phyloP scores from a whole-genome alignment of 2,329 filamentous ascomycete genomes.

The Pseudogymnoascus sp. region DNA sequence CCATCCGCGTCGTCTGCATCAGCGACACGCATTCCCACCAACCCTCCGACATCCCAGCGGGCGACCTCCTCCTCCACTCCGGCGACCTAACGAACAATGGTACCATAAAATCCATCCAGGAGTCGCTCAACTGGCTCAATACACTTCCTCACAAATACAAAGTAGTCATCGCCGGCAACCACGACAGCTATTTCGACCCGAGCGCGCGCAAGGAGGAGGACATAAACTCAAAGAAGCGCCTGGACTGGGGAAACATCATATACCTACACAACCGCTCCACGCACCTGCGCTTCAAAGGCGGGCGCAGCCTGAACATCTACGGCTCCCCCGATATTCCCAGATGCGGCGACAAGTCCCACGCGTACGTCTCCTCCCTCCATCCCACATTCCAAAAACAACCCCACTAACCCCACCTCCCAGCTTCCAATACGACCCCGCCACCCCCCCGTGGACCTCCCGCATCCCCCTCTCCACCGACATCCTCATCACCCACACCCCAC shows the following conservation, averaged over 20 bases:
- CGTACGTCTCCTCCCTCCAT: slow-evolving; percentile 29
- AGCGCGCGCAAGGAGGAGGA: slow-evolving; percentile 45
- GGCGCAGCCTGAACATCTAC: slow-evolving; percentile 62
- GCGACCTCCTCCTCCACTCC: slow-evolving; percentile 83
- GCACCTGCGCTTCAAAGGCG: slow-evolving; percentile 54
- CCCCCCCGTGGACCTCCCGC: slow-evolving; percentile 54
- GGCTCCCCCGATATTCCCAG: slow-evolving; percentile 74
- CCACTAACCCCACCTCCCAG: slow-evolving; percentile 10
- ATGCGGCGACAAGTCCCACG: slow-evolving; percentile 65
- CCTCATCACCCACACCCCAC: slow-evolving; percentile 59
- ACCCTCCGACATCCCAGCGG: slow-evolving; percentile 56
- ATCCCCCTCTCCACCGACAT: slow-evolving; percentile 55
- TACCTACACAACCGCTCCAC: slow-evolving; percentile 68
- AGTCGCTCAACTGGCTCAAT: slow-evolving; percentile 76
- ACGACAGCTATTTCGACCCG: slow-evolving; percentile 78
- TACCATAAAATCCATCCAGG: slow-evolving; percentile 65
- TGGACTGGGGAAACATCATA: slow-evolving; percentile 58
- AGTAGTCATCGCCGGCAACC: slow-evolving; percentile 78
- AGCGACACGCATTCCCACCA: slow-evolving; percentile 77
- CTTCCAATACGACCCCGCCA: slow-evolving; percentile 53
- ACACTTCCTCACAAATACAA: slow-evolving; percentile 71
- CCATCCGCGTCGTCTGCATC: slow-evolving; percentile 75
- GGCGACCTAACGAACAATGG: slow-evolving; percentile 77
- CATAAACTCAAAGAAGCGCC: slow-evolving; percentile 39
- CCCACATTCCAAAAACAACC: background rate